Conservation (phyloP, 306 rosid genomes). For the Pyrus betulifolia region DNA sequence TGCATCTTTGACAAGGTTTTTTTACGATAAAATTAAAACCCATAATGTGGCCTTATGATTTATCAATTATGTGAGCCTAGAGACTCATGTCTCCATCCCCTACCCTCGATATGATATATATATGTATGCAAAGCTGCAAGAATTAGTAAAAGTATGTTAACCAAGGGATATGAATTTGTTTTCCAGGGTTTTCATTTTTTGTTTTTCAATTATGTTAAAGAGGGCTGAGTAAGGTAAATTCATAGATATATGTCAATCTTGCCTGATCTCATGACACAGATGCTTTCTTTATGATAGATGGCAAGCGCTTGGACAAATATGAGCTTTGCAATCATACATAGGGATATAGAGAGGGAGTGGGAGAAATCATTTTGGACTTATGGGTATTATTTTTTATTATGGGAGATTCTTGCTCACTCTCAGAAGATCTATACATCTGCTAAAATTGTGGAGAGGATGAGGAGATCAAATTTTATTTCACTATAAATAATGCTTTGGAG, state of each 20-base stretch:
- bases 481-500: constrained; percentile 91
- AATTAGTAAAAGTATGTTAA: constrained; percentile 22
- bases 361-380: constrained; percentile 94
- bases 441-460: constrained; percentile 89
- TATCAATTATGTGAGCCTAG: constrained; percentile 23
- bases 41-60: not conserved
- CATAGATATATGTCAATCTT: constrained; percentile 67
- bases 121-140: constrained; percentile 8
- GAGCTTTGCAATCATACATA: constrained; percentile 99
- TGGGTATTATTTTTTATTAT: constrained; percentile 74
- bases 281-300: constrained; percentile 99
- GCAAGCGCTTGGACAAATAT: constrained; percentile 97
- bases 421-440: constrained; percentile 93
- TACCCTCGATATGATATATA: constrained; percentile 12
- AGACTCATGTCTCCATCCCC: constrained; percentile 21
- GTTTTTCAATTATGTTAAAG: constrained; percentile 48
- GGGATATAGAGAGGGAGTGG: constrained; percentile 99
- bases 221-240: constrained; percentile 76
- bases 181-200: constrained; percentile 24
- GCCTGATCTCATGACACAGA: constrained; percentile 80
- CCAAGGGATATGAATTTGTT: constrained; percentile 24
- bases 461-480: constrained; percentile 84
- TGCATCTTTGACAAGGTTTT: not conserved
- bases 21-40: not conserved
- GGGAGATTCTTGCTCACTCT: constrained; percentile 98